Evolutionary conservation across 768 basidiomycete species (phyloP), one percentile per base, ranked within the genome.

Genomic region (Pisolithus tinctorius): DNA sequence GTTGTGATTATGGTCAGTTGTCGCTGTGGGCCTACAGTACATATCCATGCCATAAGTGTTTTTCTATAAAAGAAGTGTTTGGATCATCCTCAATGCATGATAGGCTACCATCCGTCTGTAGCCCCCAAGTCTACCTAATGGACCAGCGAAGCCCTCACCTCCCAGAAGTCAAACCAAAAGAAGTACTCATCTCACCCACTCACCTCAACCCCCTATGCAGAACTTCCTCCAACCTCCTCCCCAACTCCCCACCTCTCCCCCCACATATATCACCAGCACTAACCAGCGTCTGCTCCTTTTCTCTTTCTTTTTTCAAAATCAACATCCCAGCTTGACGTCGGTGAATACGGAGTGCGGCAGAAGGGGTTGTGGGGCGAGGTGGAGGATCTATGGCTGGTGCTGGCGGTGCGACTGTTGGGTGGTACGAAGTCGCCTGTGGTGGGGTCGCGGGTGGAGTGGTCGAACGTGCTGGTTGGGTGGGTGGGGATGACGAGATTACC

Each of bases 211-310:
- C 26, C 14, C 26, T 45, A 13, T 27, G 20, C 8, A 45, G 13
- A 16, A 45, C 25, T 27, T 45, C 86, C 67, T 90, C 88, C 49
- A 90, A 68, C 50, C 88, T 68, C 48, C 84, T 69, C 38, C 88
- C 87, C 6, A 90, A 69, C 70, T 89, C 88, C 8, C 86, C 86
- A 0, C 88, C 88, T 16, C 84, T 75, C 34, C 87, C 88, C 37
- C 87, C 88, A 65, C 87, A 88, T 26, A 83, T 78, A 63, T 89
- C 88, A 0, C 88, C 87, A 36, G 79, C 83, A 48, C 74, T 80
- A 51, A 82, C 77, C 63, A 90, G 66, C 72, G 81, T 79, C 70
- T 82, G 80, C 67, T 87, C 86, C 63, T 74, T 78, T 66, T 84
- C 81, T 65, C 76, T 72, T 64, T 86, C 84, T 53, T 76, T 74